Percentiles rank a stretch among this genome's conserved stretches.
phyloP scores from a whole-genome alignment of 345 rosid species.

The Geranium rotundifolium region DNA sequence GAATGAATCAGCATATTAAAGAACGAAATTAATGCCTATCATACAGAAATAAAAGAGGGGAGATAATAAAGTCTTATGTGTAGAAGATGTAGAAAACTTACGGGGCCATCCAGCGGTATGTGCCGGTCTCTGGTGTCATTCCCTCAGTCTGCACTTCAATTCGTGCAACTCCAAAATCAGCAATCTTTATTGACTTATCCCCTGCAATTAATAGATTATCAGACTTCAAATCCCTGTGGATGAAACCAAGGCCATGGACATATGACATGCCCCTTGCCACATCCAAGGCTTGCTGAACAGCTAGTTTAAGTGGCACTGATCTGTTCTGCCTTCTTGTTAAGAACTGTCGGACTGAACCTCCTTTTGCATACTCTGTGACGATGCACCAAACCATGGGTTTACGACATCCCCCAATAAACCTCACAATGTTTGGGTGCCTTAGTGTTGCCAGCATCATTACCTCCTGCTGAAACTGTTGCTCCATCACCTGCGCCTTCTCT shows the following conservation, averaged over 20 bases:
- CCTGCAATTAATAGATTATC: slow-evolving; percentile 29
- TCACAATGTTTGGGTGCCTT: slow-evolving; percentile 30
- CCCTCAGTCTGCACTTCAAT: slow-evolving; percentile 41
- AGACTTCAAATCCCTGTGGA: slow-evolving; percentile 36
- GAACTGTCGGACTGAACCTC: slow-evolving; percentile 36
- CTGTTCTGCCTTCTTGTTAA: slow-evolving; percentile 22
- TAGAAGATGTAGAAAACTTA: slow-evolving; percentile 14
- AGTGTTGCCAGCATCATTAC: slow-evolving; percentile 35
- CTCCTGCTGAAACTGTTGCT: slow-evolving; percentile 39
- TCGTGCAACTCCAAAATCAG: slow-evolving; percentile 41
- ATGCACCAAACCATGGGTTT: slow-evolving; percentile 42
- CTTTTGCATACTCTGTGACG: slow-evolving; percentile 36
- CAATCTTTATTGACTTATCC: slow-evolving; percentile 36
- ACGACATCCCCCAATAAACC: slow-evolving; percentile 32
- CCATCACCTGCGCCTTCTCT: slow-evolving; percentile 28
- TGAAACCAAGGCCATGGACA: slow-evolving; percentile 26
- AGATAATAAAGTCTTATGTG: too few species aligned
- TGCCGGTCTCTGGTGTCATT: slow-evolving; percentile 44
- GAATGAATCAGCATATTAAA: too few species aligned
- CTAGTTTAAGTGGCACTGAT: slow-evolving; percentile 27
- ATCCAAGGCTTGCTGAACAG: slow-evolving; percentile 35
- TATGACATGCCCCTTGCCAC: slow-evolving; percentile 40
- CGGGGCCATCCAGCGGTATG: slow-evolving; percentile 51
- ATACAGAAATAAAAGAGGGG: too few species aligned
- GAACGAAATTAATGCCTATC: too few species aligned